phyloP scores from a whole-genome alignment of 2,329 filamentous ascomycete species.

The Knufia petricola region DNA sequence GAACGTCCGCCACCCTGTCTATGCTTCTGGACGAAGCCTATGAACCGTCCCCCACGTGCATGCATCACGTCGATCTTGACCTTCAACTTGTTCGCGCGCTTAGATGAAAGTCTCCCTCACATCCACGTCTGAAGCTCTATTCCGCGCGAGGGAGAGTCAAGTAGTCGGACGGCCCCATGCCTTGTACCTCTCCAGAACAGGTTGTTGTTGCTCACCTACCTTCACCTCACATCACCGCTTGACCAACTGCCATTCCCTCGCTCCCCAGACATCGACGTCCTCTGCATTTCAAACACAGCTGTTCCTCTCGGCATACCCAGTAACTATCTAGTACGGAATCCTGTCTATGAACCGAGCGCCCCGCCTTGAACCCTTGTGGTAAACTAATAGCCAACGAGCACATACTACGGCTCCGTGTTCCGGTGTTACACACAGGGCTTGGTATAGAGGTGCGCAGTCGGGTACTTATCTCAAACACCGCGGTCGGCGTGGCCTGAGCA shows the following conservation, averaged over 20 bases:
- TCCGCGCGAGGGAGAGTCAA: neutral
- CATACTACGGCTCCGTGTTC: neutral
- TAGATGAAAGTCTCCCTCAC: neutral
- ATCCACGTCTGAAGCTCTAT: neutral
- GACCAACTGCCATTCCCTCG: constrained; percentile 2
- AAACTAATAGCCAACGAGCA: neutral
- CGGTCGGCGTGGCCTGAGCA: neutral
- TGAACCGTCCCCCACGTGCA: neutral
- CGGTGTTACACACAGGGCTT: neutral
- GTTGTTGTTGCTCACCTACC: neutral
- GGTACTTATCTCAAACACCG: neutral
- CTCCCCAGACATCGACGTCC: neutral
- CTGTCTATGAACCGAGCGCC: neutral
- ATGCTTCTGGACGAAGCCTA: constrained; percentile 2
- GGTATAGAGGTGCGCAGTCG: neutral
- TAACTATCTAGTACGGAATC: neutral
- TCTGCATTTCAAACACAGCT: neutral
- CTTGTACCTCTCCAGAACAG: constrained; percentile 1
- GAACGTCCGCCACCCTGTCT: neutral
- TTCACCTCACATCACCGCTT: neutral
- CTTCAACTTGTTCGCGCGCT: constrained; percentile 1
- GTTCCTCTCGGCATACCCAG: neutral
- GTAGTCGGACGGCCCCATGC: constrained; percentile 2
- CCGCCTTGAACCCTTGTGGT: neutral
- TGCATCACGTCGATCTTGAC: neutral